Base-by-base conservation (phyloP, 73 alveolate species). In the Paramecium sexaurelia region DNA sequence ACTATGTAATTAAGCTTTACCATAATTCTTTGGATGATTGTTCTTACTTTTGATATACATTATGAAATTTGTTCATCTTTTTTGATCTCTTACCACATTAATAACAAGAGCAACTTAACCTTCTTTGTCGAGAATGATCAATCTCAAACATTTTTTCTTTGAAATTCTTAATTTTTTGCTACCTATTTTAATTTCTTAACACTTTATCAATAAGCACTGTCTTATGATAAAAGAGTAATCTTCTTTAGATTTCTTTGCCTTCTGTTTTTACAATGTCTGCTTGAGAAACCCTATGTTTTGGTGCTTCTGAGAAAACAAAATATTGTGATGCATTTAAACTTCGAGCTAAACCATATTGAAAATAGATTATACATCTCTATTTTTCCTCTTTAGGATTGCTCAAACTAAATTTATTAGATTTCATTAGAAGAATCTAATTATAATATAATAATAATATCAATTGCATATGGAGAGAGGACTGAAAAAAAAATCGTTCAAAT, bases 381-480 rank as follows among this genome's bases (percentile, higher is more conserved):
- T 32, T 26, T 29, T 29, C 47, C 26, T 5, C 83, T 61, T 61
- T 26, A 29, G 8, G 26, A 24, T 26, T 6, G n/a, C 83, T 27
- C 43, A 7, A 26, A 29, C 39, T 32, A 29, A 61, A 61, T 61
- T 61, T 61, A 29, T 29, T 26, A 61, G 83, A 61, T 61, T 61
- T 61, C 83, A 61, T 61, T 61, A 61, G 29, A 29, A 61, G 83
- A 29, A 61, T 61, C 83, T 26, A 61, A 51, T 61, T 26, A 61
- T 26, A 61, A 10, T 61, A 61, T 61, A 51, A 51, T 51, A 15
- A 51, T 51, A 17, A 51, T 61, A 22, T 61, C 43, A 29, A 61
- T 61, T 11, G 56, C 56, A 26, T 26, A 61, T 61, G 83, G 83
- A 61, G 9, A 61, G 20, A 13, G 43, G 45, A 10, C 24, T 11